Base-by-base conservation (phyloP, 805 yeast species). In the Yamadazyma phyllophila region DNA sequence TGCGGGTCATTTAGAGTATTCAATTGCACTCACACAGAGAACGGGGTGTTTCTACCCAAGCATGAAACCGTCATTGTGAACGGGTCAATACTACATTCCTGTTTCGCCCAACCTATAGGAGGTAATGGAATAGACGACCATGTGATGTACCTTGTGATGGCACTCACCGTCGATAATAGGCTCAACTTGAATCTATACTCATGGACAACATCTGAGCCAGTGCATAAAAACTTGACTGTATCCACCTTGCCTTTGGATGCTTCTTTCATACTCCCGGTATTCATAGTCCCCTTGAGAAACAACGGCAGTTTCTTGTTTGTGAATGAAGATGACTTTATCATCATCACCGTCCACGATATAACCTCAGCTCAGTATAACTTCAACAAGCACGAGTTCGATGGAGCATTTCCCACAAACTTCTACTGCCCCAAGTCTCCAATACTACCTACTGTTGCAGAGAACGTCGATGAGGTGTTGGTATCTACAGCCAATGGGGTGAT, bases 361-460 rank as follows among this genome's bases (percentile, higher is more conserved):
- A 56, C 74, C 15, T 74, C 81, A 4, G 82, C 78, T 0, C 74
- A 73, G 40, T 66, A 68, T 43, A 56, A 65, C 24, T 74, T 76
- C 45, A 44, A 50, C 44, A 46, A 47, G 14, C 15, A 4, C 39
- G 47, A 30, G 10, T 60, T 36, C 43, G 59, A 36, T 50, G 57
- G 68, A 2, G 26, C 63, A 2, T 76, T 74, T 50, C 81, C 82
- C 1, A 70, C 76, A 0, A 58, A 62, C 13, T 69, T 40, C 44
- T 68, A 62, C 50, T 50, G 56, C 26, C 66, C 75, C 1, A 49
- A 50, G 2, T 45, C 62, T 0, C 36, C 52, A 2, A 57, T 69
- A 2, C 13, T 31, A 7, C 26, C 42, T 6, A 26, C 36, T 2
- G 51, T 48, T n/a, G 52, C 29, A 2, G 42, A 35, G 3, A 33